A percentile compares a stretch with the other conserved stretches of the same genome.
These are phyloP conservation scores for Suillus ampliporus DNA, from an alignment of 768 basidiomycete species.

Conservation along the genomic window DNA sequence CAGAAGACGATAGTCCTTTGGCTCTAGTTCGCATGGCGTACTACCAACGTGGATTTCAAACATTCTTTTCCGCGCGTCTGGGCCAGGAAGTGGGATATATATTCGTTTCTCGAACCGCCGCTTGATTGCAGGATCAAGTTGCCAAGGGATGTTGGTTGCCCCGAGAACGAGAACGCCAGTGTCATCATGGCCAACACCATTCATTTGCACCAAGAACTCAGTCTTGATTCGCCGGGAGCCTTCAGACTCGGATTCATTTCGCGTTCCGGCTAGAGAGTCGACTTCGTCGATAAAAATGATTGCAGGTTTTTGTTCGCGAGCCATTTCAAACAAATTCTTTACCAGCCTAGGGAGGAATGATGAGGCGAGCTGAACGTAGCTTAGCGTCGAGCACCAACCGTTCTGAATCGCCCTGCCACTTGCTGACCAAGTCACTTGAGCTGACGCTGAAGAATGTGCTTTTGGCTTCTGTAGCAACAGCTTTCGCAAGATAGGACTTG, in stretches of 20 bases:
- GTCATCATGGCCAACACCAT: slow-evolving; percentile 97
- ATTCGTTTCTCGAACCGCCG: slow-evolving; percentile 98
- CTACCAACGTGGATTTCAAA: slow-evolving; percentile 95
- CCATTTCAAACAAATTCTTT: slow-evolving; percentile 95
- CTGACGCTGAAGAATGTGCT: slow-evolving; percentile 98
- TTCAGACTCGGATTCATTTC: slow-evolving; percentile 97
- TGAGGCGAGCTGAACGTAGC: not conserved
- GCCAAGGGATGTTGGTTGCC: slow-evolving; percentile 99
- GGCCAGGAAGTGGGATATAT: slow-evolving; percentile 95
- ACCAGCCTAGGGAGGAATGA: slow-evolving; percentile 66
- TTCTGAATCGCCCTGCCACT: slow-evolving; percentile 99
- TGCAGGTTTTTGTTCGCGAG: slow-evolving; percentile 93
- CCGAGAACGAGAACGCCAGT: slow-evolving; percentile 95
- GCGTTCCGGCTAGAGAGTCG: slow-evolving; percentile 92
- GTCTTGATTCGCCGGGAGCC: slow-evolving; percentile 98
- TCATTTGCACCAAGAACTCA: slow-evolving; percentile 98
- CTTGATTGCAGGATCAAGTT: slow-evolving; percentile 96
- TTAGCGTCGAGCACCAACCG: slow-evolving; percentile 55
- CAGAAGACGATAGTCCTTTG: slow-evolving; percentile 79
- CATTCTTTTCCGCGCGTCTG: slow-evolving; percentile 92
- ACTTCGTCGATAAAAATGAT: slow-evolving; percentile 99
- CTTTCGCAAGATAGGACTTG: slow-evolving; percentile 96
- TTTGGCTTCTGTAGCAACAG: slow-evolving; percentile 98
- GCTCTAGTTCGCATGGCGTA: slow-evolving; percentile 84
- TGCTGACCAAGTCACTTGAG: slow-evolving; percentile 94